These are phyloP conservation scores for Starmera amethionina DNA, from an alignment of 805 yeast species.

Conservation along the genomic window DNA sequence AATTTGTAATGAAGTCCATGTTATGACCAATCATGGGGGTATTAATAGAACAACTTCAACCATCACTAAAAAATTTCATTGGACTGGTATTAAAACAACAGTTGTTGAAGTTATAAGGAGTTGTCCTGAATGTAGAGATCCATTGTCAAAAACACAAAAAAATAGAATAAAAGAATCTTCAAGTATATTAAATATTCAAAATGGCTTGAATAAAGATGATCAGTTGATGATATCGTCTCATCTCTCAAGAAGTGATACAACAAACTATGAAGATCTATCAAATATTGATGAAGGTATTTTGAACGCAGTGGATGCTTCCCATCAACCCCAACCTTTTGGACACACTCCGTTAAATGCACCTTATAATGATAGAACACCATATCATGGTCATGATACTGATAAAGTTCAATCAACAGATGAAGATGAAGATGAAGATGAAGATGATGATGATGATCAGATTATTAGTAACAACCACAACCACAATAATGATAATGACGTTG, in stretches of 20 bases:
- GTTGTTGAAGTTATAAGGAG: constrained; percentile 69
- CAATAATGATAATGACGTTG: constrained; percentile 6
- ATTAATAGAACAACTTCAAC: constrained; percentile 78
- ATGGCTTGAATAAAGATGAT: not conserved
- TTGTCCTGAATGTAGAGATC: constrained; percentile 54
- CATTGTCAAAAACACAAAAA: constrained; percentile 10
- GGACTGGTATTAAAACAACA: constrained; percentile 86
- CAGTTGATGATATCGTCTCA: constrained; percentile 9
- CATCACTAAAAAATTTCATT: constrained; percentile 74
- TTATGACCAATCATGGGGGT: constrained; percentile 60
- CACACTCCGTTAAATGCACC: constrained; percentile 8
- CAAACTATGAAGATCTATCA: constrained; percentile 9
- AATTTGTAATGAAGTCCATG: constrained; percentile 64
- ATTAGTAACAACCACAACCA: not conserved
- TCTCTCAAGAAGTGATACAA: constrained; percentile 1
- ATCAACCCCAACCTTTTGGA: constrained; percentile 10
- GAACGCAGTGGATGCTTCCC: constrained; percentile 42
- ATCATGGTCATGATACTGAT: constrained; percentile 2
- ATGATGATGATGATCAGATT: constrained; percentile 3
- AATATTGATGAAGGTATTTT: constrained; percentile 21
- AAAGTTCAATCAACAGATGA: constrained; percentile 8
- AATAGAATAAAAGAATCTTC: constrained; percentile 4
- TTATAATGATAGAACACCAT: not conserved
- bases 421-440: constrained; percentile 2
- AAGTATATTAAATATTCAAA: not conserved